These are phyloP conservation scores for Mallotus repandus DNA, from an alignment of 441 rosid species.

Conservation along the genomic window DNA sequence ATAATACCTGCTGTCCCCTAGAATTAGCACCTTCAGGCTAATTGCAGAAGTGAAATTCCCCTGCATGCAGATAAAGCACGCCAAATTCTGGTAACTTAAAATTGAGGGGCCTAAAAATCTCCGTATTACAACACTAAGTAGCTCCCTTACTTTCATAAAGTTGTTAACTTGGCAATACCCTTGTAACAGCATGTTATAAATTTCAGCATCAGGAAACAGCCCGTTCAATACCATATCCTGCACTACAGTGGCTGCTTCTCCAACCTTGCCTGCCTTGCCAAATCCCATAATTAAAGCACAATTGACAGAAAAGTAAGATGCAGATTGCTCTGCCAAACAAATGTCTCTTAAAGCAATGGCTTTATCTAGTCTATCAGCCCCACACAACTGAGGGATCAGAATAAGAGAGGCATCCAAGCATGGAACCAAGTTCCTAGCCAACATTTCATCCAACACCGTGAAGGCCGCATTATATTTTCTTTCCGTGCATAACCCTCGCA, in stretches of 20 bases:
- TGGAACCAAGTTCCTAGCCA: constrained; percentile 36
- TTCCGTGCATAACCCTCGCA: constrained; percentile 55
- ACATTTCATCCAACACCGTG: constrained; percentile 39
- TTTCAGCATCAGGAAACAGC: constrained; percentile 31
- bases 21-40: constrained; percentile 50
- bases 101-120: constrained; percentile 42
- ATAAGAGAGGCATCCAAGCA: constrained; percentile 36
- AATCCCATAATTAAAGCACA: constrained; percentile 49
- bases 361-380: constrained; percentile 32
- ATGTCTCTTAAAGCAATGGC: constrained; percentile 39
- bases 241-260: constrained; percentile 44
- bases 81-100: constrained; percentile 46
- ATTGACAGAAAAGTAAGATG: constrained; percentile 27
- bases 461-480: constrained; percentile 42
- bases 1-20: constrained; percentile 32
- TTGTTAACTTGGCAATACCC: constrained; percentile 47
- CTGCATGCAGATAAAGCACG: constrained; percentile 48
- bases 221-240: constrained; percentile 41
- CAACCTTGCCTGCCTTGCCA: constrained; percentile 45
- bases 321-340: constrained; percentile 29
- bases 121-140: constrained; percentile 48
- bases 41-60: constrained; percentile 38
- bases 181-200: constrained; percentile 40
- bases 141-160: constrained; percentile 40
- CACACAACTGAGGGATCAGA: constrained; percentile 55